A percentile compares a stretch with the other conserved stretches of the same genome.
These are phyloP conservation scores for Aristolochia contorta DNA, from an alignment of 164 flowering plant genomes.

Conservation along the genomic window DNA sequence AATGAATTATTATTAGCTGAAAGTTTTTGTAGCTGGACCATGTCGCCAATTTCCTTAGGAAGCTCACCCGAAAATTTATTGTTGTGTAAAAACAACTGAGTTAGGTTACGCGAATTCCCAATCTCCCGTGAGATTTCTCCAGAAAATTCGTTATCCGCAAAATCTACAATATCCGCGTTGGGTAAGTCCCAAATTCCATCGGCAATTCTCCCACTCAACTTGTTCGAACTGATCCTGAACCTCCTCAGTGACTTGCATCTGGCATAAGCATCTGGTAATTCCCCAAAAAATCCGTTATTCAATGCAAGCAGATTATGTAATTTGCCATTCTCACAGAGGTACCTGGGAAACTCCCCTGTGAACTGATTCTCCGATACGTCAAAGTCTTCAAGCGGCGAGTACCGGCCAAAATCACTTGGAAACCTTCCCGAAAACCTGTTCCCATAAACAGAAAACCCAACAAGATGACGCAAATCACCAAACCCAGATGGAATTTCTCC, in stretches of 20 bases:
- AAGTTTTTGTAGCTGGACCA: slow-evolving; percentile 41
- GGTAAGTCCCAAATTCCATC: slow-evolving; percentile 74
- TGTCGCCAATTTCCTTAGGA: slow-evolving; percentile 51
- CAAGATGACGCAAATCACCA: slow-evolving; percentile 49
- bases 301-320: slow-evolving; percentile 55
- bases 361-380: slow-evolving; percentile 90
- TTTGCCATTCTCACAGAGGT: slow-evolving; percentile 44
- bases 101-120: slow-evolving; percentile 46
- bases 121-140: slow-evolving; percentile 54
- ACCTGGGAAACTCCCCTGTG: slow-evolving; percentile 64
- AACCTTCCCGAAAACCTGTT: slow-evolving; percentile 69
- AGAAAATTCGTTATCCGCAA: slow-evolving; percentile 52
- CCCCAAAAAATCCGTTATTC: slow-evolving; percentile 62
- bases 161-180: slow-evolving; percentile 45
- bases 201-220: slow-evolving; percentile 51
- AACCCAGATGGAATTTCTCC: slow-evolving; percentile 74
- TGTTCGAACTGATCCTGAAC: slow-evolving; percentile 56
- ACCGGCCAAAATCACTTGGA: slow-evolving; percentile 68
- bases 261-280: slow-evolving; percentile 53
- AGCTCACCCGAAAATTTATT: slow-evolving; percentile 66
- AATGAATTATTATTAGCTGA: slow-evolving; percentile 42
- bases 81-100: slow-evolving; percentile 43
- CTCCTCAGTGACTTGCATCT: slow-evolving; percentile 61
- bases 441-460: slow-evolving; percentile 47
- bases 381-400: slow-evolving; percentile 45